A percentile compares a stretch with the other conserved stretches of the same genome.
phyloP scores from a whole-genome alignment of 805 yeast species.

The Saccharomyces kudriavzevii region DNA sequence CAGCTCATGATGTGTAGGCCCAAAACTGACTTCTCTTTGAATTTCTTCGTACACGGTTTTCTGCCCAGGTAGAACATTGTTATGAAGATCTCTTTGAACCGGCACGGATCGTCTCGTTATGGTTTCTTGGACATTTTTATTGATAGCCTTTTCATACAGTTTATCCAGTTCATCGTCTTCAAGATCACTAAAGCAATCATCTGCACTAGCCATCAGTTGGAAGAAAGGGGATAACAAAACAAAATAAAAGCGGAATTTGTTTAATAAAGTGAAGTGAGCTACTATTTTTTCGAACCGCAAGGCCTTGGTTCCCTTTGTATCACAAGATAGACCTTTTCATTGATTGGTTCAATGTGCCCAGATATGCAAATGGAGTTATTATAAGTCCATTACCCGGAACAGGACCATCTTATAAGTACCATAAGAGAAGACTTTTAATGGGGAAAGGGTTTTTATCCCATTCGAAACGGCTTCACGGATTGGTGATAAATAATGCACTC shows the following conservation, averaged over 20 bases:
- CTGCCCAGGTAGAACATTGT: slow-evolving; percentile 26
- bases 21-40: slow-evolving; percentile 28
- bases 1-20: slow-evolving; percentile 46
- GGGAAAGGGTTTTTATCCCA: background rate
- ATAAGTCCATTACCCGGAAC: background rate
- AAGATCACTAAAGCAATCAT: slow-evolving; percentile 15
- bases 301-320: background rate
- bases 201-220: slow-evolving; percentile 2
- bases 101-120: slow-evolving; percentile 24
- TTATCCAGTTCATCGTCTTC: slow-evolving; percentile 31
- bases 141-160: slow-evolving; percentile 27
- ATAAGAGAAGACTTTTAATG: background rate
- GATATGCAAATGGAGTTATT: background rate
- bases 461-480: background rate
- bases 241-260: background rate
- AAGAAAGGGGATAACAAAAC: background rate
- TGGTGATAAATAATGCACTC: background rate
- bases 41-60: slow-evolving; percentile 33
- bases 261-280: background rate
- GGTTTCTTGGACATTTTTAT: slow-evolving; percentile 28
- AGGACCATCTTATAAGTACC: background rate
- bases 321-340: background rate
- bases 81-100: slow-evolving; percentile 32
- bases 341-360: background rate
- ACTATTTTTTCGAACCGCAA: background rate